Evolutionary conservation across 805 yeast genomes (phyloP).

Genomic region (Ogataea thermomethanolica): DNA sequence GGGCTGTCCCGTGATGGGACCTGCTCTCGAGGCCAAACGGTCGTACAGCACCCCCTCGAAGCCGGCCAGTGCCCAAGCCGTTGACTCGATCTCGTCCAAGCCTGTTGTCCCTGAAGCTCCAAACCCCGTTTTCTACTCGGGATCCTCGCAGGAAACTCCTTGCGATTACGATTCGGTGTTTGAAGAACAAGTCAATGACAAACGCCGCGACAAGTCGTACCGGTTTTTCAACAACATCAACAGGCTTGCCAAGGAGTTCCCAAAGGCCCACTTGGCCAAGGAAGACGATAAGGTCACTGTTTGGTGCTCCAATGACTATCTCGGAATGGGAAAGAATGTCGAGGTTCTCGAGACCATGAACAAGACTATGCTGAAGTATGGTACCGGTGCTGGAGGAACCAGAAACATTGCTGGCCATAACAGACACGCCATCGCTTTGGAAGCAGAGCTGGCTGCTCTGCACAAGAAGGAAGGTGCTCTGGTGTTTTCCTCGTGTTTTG

Average conservation of each 20-base stretch:
- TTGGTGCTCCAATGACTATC: constrained; percentile 98
- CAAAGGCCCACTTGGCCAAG: constrained; percentile 77
- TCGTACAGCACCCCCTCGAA: constrained; percentile 45
- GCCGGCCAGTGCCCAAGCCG: constrained; percentile 44
- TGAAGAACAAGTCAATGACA: constrained; percentile 61
- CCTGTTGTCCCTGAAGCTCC: constrained; percentile 29
- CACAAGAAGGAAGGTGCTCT: constrained; percentile 95
- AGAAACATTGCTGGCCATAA: constrained; percentile 99
- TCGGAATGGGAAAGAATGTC: constrained; percentile 88
- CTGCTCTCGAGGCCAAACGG: constrained; percentile 53
- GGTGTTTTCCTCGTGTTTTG: constrained; percentile 93
- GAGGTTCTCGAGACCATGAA: constrained; percentile 75
- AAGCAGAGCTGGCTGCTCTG: constrained; percentile 80
- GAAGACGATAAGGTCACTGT: constrained; percentile 88
- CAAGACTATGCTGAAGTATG: constrained; percentile 77
- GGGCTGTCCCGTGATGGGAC: constrained; percentile 88
- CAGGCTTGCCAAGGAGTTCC: constrained; percentile 91
- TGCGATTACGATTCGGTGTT: constrained; percentile 76
- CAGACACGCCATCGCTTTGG: constrained; percentile 80
- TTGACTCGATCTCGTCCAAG: constrained; percentile 32
- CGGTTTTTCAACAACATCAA: constrained; percentile 96
- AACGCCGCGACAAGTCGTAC: constrained; percentile 86
- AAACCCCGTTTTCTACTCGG: constrained; percentile 25
- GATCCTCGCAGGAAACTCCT: constrained; percentile 44
- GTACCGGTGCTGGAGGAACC: constrained; percentile 99